Base-by-base conservation (phyloP, 2,329 filamentous ascomycete genomes). In the Ascochyta lentis region DNA sequence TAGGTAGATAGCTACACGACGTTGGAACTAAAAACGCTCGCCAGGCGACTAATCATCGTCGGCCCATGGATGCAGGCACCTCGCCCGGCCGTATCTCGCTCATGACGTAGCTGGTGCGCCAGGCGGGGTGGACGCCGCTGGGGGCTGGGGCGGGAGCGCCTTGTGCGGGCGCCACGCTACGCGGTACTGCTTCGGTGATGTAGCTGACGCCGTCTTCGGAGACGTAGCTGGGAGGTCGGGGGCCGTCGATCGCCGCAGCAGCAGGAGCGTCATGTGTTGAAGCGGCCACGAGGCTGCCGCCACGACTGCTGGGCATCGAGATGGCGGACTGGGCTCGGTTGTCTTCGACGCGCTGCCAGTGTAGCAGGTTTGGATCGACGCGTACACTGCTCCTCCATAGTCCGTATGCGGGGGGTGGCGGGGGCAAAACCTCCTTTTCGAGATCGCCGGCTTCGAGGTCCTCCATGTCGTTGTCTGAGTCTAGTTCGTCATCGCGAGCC, bases 301-400 rank as follows among this genome's bases (percentile, higher is more conserved):
- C 44, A 22, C 19, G 49, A 45, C n/a, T 66, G 1, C 26, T 39
- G 3, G 37, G 43, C 31, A 49, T 43, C 2, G 44, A 45, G 26
- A 54, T 49, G 12, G 49, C 49, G 6, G 38, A 49, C 15, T 42
- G 41, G 6, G 47, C 38, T 6, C 51, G 35, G 31, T 37, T 38
- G 2, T 49, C 54, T 1, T 72, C 67, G 9, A 71, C 89, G 34
- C 89, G 85, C 73, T 89, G 87, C 91, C 91, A 96, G 71, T 90
- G 92, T 24, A 96, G 81, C 13, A 91, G 81, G 68, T 94, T 86
- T 1, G 92, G 92, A 67, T 96, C 89, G 29, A 92, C 89, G 43
- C 90, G 83, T 0, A 95, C 90, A 68, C 89, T 94, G 73, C 88
- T 87, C 48, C 91, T 83, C 90, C 91, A 96, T 1, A 92, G 78